Base-by-base conservation (phyloP, 441 rosid genomes). In the Pelargonium fulgidum region DNA sequence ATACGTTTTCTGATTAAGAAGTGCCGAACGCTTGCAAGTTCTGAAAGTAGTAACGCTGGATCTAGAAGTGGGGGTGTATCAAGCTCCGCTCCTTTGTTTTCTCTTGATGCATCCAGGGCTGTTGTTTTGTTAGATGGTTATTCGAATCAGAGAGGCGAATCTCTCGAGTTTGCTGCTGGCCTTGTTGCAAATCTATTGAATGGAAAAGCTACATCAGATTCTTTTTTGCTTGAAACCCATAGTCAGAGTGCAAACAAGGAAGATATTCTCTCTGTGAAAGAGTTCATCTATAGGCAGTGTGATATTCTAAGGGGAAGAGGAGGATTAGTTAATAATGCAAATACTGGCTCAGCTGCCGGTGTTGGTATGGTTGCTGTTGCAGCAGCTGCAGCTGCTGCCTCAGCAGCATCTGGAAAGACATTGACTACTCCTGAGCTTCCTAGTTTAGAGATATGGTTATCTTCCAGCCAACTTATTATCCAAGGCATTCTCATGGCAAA, bases 361-460 rank as follows among this genome's bases (percentile, higher is more conserved):
- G 87, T 81, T 62, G 94, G 94, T 69, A 87, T 87, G 94, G 92
- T 85, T 63, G 95, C 95, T 65, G 90, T 76, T 70, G 97, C 97
- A 65, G 93, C 94, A 4, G 95, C 97, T 6, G 95, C 88, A 0
- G 96, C 94, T 1, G 97, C 97, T 42, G 97, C 93, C 72, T 89
- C 91, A 42, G 88, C 86, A 72, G 81, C 85, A 70, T 85, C 88
- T 68, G 87, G 85, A 58, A 91, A 89, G 80, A 68, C 85, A 36
- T 78, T 68, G 64, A 54, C 76, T 67, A 33, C 81, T 24, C 87
- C 88, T 48, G 91, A 87, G 73, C 90, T 89, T 73, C 97, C 97
- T 62, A 85, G 71, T 68, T 70, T 89, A 63, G 87, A 89, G 36
- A 63, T 72, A 64, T 91, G 95, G 95, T 72, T 91, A 65, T 83